Evolutionary conservation across 208 protist species (phyloP).

Genomic region (Leishmania amazonensis): DNA sequence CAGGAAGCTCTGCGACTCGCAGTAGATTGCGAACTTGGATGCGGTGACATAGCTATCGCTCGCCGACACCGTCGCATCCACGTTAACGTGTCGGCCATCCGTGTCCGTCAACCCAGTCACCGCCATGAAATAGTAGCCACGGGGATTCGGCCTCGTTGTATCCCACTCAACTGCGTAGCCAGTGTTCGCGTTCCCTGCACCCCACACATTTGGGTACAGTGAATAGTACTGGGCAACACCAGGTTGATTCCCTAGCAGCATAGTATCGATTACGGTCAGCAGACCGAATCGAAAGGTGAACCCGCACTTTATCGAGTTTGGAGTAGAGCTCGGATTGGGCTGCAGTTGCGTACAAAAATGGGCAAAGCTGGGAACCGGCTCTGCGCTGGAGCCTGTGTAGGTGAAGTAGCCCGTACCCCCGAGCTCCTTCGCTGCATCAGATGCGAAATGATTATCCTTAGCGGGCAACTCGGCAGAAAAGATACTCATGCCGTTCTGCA

Average conservation of each 20-base stretch:
- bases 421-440: constrained; percentile 1
- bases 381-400: constrained; percentile 9
- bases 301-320: neutral
- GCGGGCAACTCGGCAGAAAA: constrained; percentile 2
- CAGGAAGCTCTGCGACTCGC: constrained; percentile 42
- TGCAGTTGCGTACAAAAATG: neutral
- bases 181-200: neutral
- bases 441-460: constrained; percentile 3
- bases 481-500: constrained; percentile 22
- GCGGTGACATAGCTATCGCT: constrained; percentile 3
- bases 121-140: constrained; percentile 12
- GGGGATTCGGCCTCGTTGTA: neutral
- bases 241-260: neutral
- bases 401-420: constrained; percentile 4
- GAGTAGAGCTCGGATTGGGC: neutral
- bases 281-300: constrained; percentile 16
- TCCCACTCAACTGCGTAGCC: constrained; percentile 12
- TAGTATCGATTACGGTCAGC: neutral
- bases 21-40: constrained; percentile 27
- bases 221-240: neutral
- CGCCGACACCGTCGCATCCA: constrained; percentile 10
- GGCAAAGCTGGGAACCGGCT: neutral
- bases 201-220: neutral
- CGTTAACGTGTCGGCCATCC: constrained; percentile 2
- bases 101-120: neutral